Evolutionary conservation across 2,329 filamentous ascomycete species (phyloP).

Genomic region (Seiridium cupressi): DNA sequence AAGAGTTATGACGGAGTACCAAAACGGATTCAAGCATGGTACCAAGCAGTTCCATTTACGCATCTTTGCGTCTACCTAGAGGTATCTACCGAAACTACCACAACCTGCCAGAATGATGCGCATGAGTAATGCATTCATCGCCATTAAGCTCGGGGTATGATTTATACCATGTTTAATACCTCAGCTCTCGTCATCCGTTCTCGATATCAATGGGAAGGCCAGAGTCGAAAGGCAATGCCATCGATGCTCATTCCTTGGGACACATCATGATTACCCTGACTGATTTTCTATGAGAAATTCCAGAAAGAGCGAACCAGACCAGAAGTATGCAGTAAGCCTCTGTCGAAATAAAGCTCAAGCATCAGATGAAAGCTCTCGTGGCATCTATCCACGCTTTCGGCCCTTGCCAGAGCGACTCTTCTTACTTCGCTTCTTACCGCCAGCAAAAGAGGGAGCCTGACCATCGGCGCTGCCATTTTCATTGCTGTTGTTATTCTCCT

Average conservation of each 20-base stretch:
- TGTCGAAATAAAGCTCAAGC: not conserved
- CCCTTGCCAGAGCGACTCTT: constrained; percentile 1
- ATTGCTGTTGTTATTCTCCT: not conserved
- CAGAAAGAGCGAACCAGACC: not conserved
- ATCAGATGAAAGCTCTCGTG: not conserved
- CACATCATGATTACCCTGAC: too few species aligned
- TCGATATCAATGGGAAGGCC: not conserved
- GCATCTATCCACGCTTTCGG: constrained; percentile 2
- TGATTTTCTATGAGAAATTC: not conserved
- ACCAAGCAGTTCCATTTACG: not conserved
- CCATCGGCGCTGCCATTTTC: not conserved
- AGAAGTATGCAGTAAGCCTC: not conserved
- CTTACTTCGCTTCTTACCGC: not conserved
- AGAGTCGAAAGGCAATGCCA: not conserved
- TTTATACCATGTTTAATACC: not conserved
- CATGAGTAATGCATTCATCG: not conserved
- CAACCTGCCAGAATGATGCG: not conserved
- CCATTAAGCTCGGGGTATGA: constrained; percentile 3
- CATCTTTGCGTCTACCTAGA: not conserved
- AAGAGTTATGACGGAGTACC: too few species aligned
- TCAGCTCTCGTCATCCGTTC: not conserved
- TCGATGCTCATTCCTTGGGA: not conserved
- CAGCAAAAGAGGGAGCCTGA: not conserved
- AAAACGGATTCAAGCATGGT: not conserved
- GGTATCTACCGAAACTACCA: not conserved